A percentile compares a stretch with the other conserved stretches of the same genome.
Evolutionary conservation across 306 rosid species (phyloP).

Genomic region (Cicer chorassanicum): DNA sequence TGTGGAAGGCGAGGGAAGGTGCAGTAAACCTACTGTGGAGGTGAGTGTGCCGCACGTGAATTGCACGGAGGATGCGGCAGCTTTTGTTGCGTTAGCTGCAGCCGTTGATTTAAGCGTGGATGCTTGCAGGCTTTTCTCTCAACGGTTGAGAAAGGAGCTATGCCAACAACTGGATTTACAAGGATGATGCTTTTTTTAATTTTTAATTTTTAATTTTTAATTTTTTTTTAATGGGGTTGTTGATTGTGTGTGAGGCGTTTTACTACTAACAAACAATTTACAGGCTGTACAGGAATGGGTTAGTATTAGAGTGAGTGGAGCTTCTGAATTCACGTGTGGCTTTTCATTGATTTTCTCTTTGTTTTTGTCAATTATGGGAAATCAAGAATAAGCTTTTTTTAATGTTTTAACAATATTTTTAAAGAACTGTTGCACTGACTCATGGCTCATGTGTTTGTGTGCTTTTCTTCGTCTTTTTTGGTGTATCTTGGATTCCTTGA

Average conservation of each 20-base stretch:
- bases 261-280: conserved; percentile 57
- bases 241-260: conserved; percentile 44
- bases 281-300: conserved; percentile 59
- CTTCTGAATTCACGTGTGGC: conserved; percentile 65
- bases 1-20: conserved; percentile 62
- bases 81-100: conserved; percentile 61
- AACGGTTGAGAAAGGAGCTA: conserved; percentile 63
- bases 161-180: conserved; percentile 52
- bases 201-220: conserved; percentile 39
- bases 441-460: conserved; percentile 19
- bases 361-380: conserved; percentile 50
- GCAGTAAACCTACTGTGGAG: conserved; percentile 65
- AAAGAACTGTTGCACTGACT: conserved; percentile 29
- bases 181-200: conserved; percentile 39
- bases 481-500: conserved; percentile 3
- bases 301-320: conserved; percentile 37
- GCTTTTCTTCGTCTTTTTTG: neutral
- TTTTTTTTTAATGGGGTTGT: conserved; percentile 36
- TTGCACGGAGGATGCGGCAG: conserved; percentile 73
- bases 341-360: conserved; percentile 56
- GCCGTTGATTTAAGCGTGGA: conserved; percentile 70
- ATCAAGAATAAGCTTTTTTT: conserved; percentile 47
- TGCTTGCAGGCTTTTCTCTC: conserved; percentile 67
- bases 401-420: conserved; percentile 3
- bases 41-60: conserved; percentile 66